A percentile compares a stretch with the other conserved stretches of the same genome.
Conservation (phyloP, 2,329 filamentous ascomycete species). For the Periglandula ipomoeae region DNA sequence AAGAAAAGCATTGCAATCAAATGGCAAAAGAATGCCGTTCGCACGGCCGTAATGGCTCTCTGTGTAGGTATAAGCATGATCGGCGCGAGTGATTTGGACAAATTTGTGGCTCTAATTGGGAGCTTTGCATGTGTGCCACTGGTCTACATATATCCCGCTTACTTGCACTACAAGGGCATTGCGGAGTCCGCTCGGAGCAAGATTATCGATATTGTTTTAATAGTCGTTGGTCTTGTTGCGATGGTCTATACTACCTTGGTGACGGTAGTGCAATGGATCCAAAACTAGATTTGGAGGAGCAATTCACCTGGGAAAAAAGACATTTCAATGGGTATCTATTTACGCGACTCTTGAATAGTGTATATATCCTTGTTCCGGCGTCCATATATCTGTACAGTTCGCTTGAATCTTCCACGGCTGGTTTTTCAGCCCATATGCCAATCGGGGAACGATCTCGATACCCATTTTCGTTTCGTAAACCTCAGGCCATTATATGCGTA, state of each 20-base stretch:
- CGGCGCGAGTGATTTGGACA: slow-evolving; percentile 61
- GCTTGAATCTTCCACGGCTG: too few relatives aligned
- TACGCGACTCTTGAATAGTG: too few relatives aligned
- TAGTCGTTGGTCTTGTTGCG: slow-evolving; percentile 52
- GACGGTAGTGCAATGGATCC: slow-evolving; percentile 35
- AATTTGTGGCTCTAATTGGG: slow-evolving; percentile 66
- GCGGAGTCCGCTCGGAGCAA: slow-evolving; percentile 48
- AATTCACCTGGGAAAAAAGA: not conserved
- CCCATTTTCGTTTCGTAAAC: too few relatives aligned
- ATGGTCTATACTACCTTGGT: slow-evolving; percentile 65
- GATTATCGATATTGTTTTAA: slow-evolving; percentile 50
- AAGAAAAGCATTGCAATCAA: slow-evolving; percentile 57
- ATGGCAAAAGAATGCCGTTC: slow-evolving; percentile 67
- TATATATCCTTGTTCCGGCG: too few relatives aligned
- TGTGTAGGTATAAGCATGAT: slow-evolving; percentile 54
- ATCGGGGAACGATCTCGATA: too few relatives aligned
- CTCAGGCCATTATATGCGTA: too few relatives aligned
- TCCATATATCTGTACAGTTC: too few relatives aligned
- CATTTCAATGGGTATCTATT: too few relatives aligned
- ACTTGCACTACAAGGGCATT: slow-evolving; percentile 58
- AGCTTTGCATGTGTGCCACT: slow-evolving; percentile 66
- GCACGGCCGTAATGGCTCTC: slow-evolving; percentile 44
- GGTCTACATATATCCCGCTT: slow-evolving; percentile 69
- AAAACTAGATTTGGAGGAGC: not conserved
- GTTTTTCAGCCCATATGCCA: too few relatives aligned